Evolutionary conservation across 176 grass and related monocot species (phyloP), one percentile per base, ranked within the genome.

Genomic region (Lolium multiflorum): DNA sequence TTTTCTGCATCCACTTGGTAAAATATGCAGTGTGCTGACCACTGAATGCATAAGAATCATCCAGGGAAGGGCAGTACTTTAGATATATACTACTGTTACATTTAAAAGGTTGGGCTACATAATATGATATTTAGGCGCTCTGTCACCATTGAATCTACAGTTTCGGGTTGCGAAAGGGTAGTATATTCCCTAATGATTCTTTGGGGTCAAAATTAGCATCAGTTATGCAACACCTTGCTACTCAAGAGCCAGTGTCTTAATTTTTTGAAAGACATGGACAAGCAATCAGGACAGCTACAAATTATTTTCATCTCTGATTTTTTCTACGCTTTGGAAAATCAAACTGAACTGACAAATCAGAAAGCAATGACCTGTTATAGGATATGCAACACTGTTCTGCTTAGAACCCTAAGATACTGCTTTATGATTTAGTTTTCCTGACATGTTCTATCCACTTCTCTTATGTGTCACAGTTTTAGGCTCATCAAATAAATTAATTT

Each of bases 1-100:
- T 90, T 90, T 79, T 46, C 80, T 79, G 73, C 84, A 57, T 83
- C 74, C 79, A 37, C 74, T 87, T 14, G 78, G 72, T 66, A 58
- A 83, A 31, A 17, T 43, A 48, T 24, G 46, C 35, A 31, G 74
- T 90, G 66, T 67, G 84, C 56, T 69, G 49, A 59, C 65, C 80
- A 87, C 74, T 4, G 65, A 65, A 72, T 79, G 22, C 55, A 37
- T n/a, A 79, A 73, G 80, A 87, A 87, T 87, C 56, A 49, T 67
- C 55, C 46, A 64, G 31, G 7, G 37, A 59, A 52, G 14, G 17
- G 18, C 84, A 83, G 66, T 80, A 87, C 89, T 87, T 78, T 60
- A 83, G 74, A 75, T 64, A 35, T 35, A 35, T 35, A 87, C 46
- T 83, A 46, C 80, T 49, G 24, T 58, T 58, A 39, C 7, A 83